Evolutionary conservation across 352 stramenopile genomes (phyloP), one percentile per base, ranked within the genome.

Genomic region (Thraustochytrium striatum): DNA sequence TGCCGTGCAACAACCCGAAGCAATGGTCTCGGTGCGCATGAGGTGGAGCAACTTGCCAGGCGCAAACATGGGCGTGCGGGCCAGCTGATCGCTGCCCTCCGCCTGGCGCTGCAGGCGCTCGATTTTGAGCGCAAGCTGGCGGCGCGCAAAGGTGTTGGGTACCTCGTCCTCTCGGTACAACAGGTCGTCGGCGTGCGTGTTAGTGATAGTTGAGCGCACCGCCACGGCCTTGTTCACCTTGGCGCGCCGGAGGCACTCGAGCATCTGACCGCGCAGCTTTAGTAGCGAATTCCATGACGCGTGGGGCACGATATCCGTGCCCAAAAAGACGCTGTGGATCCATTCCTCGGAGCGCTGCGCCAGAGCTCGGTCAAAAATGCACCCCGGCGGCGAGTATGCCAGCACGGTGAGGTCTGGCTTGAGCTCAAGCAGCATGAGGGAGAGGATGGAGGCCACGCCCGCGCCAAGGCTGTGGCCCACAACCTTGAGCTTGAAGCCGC

Each of bases 181-280:
- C 33, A 90, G 85, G 35, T 87, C 82, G n/a, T 88, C 81, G 69
- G 85, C 57, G 55, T 81, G 83, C 19, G 88, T 68, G 78, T 87
- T 82, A 9, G 43, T 43, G 25, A 84, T 36, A 9, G 61, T 87
- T 61, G 33, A 85, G 70, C 44, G 69, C 43, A 85, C 78, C 1
- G 89, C 85, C 53, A 89, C 81, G 57, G 88, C 86, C 78, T 93
- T 93, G n/a, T 88, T 88, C 41, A 91, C 82, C 58, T 90, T 90
- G 36, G 89, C 84, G 3, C 87, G 81, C 39, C 83, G 84, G 62
- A 91, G 86, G 30, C 91, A 57, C 58, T 88, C 84, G n/a, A 91
- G 83, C 5, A 89, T 84, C 83, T 93, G 87, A 68, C 89, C 82
- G n/a, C 87, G 75, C n/a, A 91, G 69, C 30, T 84, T 65, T 55